phyloP scores from a whole-genome alignment of 2,329 filamentous ascomycete genomes.

The Fusarium proliferatum region DNA sequence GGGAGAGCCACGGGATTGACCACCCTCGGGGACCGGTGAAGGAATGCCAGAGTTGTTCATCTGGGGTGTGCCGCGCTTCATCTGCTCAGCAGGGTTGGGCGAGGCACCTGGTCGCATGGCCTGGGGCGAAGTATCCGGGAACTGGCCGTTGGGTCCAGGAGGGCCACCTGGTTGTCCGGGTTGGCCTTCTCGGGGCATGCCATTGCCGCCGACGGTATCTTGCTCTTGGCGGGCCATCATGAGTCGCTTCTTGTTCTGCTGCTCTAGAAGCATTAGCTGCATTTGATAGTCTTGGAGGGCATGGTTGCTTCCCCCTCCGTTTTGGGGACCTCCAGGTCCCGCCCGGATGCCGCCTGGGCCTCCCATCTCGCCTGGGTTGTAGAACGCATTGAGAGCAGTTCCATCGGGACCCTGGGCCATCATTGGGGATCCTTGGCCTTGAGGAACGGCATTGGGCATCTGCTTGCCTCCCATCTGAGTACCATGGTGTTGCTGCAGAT shows the following conservation, averaged over 20 bases:
- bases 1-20: slow-evolving; percentile 73
- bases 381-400: slow-evolving; percentile 66
- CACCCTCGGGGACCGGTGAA: slow-evolving; percentile 76
- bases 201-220: slow-evolving; percentile 65
- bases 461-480: slow-evolving; percentile 83
- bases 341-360: slow-evolving; percentile 69
- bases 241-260: slow-evolving; percentile 87
- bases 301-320: slow-evolving; percentile 73
- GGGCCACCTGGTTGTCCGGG: slow-evolving; percentile 63
- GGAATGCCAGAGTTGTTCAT: slow-evolving; percentile 76
- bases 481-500: slow-evolving; percentile 84
- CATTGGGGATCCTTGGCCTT: slow-evolving; percentile 84
- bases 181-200: slow-evolving; percentile 61
- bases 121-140: slow-evolving; percentile 77
- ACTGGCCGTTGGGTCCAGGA: slow-evolving; percentile 70
- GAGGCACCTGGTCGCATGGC: slow-evolving; percentile 76
- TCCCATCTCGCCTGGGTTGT: slow-evolving; percentile 71
- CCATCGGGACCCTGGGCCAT: slow-evolving; percentile 78
- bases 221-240: slow-evolving; percentile 87
- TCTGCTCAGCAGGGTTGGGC: slow-evolving; percentile 81
- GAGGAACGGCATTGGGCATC: slow-evolving; percentile 79
- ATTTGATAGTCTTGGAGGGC: slow-evolving; percentile 89
- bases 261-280: slow-evolving; percentile 87
- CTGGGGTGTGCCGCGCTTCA: slow-evolving; percentile 81
- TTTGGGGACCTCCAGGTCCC: slow-evolving; percentile 60